Base-by-base conservation (phyloP, 75 land plant genomes). In the Gnetum montanum region DNA sequence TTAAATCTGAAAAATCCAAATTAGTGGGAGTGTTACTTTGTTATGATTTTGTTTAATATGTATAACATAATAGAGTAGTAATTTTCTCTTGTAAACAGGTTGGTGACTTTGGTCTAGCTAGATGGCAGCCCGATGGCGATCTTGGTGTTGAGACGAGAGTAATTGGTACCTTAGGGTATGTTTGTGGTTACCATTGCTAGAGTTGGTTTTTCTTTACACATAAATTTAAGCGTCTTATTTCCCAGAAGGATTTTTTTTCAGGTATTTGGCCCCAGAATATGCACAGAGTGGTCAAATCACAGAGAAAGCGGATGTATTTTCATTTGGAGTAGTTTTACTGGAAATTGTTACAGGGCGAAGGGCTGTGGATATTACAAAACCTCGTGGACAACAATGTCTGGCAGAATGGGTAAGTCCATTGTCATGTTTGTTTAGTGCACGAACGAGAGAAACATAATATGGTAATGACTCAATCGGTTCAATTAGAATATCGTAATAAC, bases 41-140 rank as follows among this genome's bases (percentile, higher is more conserved):
- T n/a, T n/a, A n/a, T n/a, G n/a, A n/a, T n/a, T n/a, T n/a, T n/a
- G n/a, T n/a, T n/a, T n/a, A n/a, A n/a, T n/a, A n/a, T n/a, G n/a
- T n/a, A n/a, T n/a, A n/a, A n/a, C n/a, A n/a, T n/a, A n/a, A n/a
- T n/a, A n/a, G n/a, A n/a, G n/a, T n/a, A n/a, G n/a, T n/a, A n/a
- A n/a, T n/a, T n/a, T n/a, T n/a, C n/a, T n/a, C n/a, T n/a, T n/a
- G n/a, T n/a, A n/a, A 33, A 53, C 27, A 89, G 95, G 95, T 91
- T 49, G 98, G 98, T 16, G 98, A 93, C 66, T 93, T 93, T 82
- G 98, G 98, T 31, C 71, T 93, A 20, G 98, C 98, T 49, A 85
- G 98, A 31, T 85, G 98, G 84, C 98, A 93, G 61, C 81, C 85
- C 43, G 80, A 81, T 70, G 95, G 94, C 22, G 95, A 93, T 40